Base-by-base conservation (phyloP, 345 rosid species). In the Salix exigua region DNA sequence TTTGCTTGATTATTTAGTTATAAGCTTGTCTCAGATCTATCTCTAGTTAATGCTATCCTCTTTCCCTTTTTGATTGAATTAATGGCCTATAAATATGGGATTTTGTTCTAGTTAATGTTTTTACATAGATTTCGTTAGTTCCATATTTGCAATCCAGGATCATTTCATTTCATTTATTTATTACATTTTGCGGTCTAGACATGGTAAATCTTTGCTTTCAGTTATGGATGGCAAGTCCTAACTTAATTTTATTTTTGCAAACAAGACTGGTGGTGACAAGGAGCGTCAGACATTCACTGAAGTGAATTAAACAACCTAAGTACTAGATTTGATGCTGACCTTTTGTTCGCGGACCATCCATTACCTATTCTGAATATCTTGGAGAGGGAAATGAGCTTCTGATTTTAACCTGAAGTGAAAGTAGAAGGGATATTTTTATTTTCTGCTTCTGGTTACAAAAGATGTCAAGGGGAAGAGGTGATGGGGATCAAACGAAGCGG, bases 401-500 rank as follows among this genome's bases (percentile, higher is more conserved):
- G 71, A 68, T 37, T 67, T 38, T 64, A 26, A 14, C 68, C 37
- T 64, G 38, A 30, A 64, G 35, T 25, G 44, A 35, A 68, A n/a
- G 25, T 38, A 23, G 25, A 68, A 38, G 53, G 46, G 53, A 42
- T 30, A 21, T 67, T n/a, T 68, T 68, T 33, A 42, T 38, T 68
- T n/a, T 38, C 23, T 23, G 63, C 8, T 68, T 2, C 51, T 38
- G 44, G 71, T 68, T 68, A 33, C 19, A 3, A 40, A 68, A 38
- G 71, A 68, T 68, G 71, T 18, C 71, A 94, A 94, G 98, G 86
- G 97, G 97, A 85, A 94, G 97, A 88, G 77, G 95, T 66, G 97
- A 94, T 70, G 97, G 90, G 79, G 88, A 87, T 78, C 97, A 90
- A 77, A 96, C 91, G 93, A 94, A 89, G 90, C 89, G 92, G 67